Conservation (phyloP, 2,329 filamentous ascomycete species). For the Trichoderma sp. region DNA sequence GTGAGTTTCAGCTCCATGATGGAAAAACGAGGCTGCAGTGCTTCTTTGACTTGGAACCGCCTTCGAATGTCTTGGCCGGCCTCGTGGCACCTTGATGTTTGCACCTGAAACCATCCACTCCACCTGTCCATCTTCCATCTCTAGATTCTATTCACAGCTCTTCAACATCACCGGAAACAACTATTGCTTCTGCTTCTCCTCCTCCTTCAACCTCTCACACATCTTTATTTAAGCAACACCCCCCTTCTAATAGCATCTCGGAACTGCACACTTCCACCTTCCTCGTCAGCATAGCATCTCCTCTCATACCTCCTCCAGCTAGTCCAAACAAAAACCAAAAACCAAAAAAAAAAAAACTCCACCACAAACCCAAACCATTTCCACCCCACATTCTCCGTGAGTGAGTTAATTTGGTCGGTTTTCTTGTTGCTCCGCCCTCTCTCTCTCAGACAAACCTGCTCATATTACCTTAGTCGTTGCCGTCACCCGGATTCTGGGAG, state of each 20-base stretch:
- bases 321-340: neutral
- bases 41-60: neutral
- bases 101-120: neutral
- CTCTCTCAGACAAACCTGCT: slow-evolving; percentile 5
- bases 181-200: neutral
- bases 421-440: neutral
- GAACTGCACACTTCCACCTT: too few relatives aligned
- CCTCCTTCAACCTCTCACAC: neutral
- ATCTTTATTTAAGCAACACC: neutral
- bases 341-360: neutral
- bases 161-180: neutral
- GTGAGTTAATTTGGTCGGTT: slow-evolving; percentile 12
- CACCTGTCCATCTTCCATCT: neutral
- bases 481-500: neutral
- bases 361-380: neutral
- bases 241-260: neutral
- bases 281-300: too few relatives aligned
- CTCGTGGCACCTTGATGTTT: neutral
- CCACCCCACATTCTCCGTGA: slow-evolving; percentile 14
- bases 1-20: neutral
- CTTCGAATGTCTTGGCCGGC: neutral
- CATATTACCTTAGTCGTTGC: neutral
- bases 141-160: too few relatives aligned
- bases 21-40: neutral
- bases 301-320: neutral